A percentile compares a stretch with the other conserved stretches of the same genome.
These are phyloP conservation scores for Pontederia paniculata DNA, from an alignment of 176 grass and related monocot genomes.

Conservation along the genomic window DNA sequence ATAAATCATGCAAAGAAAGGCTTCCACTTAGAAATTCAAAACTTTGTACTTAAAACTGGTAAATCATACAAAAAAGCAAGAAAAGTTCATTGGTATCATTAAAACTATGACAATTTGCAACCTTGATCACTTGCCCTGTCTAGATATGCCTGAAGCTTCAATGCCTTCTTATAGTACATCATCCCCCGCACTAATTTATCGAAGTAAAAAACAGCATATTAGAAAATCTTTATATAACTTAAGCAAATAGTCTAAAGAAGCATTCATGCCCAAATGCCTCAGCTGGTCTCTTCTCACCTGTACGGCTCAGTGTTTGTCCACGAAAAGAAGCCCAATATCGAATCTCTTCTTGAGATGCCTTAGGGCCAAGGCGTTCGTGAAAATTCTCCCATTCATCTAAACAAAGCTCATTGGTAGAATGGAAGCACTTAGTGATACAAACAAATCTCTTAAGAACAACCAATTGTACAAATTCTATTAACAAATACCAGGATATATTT, in stretches of 20 bases:
- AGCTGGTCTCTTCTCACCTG: conserved; percentile 35
- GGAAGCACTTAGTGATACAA: neutral
- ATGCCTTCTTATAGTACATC: conserved; percentile 78
- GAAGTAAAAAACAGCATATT: conserved; percentile 17
- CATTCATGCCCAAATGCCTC: neutral
- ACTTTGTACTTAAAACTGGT: conserved; percentile 1
- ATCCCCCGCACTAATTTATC: conserved; percentile 72
- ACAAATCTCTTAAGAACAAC: neutral
- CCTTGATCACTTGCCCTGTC: conserved; percentile 66
- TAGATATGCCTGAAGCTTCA: conserved; percentile 69
- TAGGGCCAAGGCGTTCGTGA: conserved; percentile 45
- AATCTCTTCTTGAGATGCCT: conserved; percentile 49
- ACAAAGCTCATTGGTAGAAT: conserved; percentile 22
- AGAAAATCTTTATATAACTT: neutral
- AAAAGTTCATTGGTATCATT: neutral
- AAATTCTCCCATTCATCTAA: conserved; percentile 93
- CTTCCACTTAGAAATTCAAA: conserved; percentile 3
- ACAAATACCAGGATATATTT: conserved; percentile 72
- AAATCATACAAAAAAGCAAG: conserved; percentile 8
- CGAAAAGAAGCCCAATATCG: conserved; percentile 88
- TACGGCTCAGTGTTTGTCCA: conserved; percentile 94
- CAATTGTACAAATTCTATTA: neutral
- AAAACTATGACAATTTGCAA: conserved; percentile 16
- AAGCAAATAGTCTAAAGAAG: conserved; percentile 3
- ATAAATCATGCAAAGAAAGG: conserved; percentile 18